A percentile compares a stretch with the other conserved stretches of the same genome.
Conservation (phyloP, 495 filamentous ascomycete species). For the Chaetomidium leptoderma region DNA sequence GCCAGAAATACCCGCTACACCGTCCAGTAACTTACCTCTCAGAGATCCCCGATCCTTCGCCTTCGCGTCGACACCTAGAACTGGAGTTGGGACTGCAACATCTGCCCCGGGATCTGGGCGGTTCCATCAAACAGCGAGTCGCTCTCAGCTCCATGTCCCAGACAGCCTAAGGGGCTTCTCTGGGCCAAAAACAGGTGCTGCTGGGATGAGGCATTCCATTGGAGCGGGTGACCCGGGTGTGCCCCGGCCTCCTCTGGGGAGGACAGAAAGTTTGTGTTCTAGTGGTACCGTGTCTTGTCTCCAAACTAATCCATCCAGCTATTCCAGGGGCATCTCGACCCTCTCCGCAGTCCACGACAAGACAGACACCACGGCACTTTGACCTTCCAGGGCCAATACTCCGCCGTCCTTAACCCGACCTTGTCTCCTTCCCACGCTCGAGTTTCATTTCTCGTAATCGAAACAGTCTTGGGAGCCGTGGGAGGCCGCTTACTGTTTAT, state of each 20-base stretch:
- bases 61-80: constrained; percentile 6
- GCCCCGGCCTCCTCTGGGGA: not conserved
- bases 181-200: not conserved
- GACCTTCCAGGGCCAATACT: not conserved
- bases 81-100: not conserved
- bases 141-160: not conserved
- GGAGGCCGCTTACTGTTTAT: not conserved
- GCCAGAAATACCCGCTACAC: constrained; percentile 7
- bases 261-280: not conserved
- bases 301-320: not conserved
- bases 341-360: not conserved
- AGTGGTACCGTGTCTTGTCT: not conserved
- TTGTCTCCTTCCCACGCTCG: too few species aligned
- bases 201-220: not conserved
- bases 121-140: not conserved
- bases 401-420: not conserved
- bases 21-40: constrained; percentile 1
- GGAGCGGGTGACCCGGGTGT: not conserved
- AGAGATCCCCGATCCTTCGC: constrained; percentile 1
- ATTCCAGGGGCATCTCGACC: not conserved
- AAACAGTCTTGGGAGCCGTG: not conserved
- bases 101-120: not conserved
- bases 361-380: not conserved
- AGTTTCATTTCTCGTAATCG: not conserved
- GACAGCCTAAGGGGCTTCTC: not conserved